Conservation (phyloP, 2,329 filamentous ascomycete species). For the Penicillium sp. region DNA sequence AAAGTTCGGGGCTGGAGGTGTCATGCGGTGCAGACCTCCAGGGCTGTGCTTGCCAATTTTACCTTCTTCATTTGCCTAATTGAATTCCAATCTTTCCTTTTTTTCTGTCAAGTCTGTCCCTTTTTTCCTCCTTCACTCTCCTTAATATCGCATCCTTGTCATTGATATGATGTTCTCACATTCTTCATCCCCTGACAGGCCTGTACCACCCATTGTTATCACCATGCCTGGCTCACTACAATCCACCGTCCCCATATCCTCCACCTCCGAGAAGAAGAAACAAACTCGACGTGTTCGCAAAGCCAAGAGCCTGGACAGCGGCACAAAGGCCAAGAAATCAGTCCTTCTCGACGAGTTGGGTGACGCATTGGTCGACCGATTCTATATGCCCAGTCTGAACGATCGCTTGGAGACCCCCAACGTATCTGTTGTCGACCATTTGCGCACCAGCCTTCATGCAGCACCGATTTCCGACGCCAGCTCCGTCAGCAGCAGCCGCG, state of each 20-base stretch:
- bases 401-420: background rate
- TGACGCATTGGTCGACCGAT: conserved; percentile 18
- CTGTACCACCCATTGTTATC: conserved; percentile 12
- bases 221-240: background rate
- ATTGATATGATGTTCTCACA: background rate
- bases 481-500: conserved; percentile 17
- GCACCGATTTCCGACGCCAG: conserved; percentile 11
- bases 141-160: background rate
- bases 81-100: background rate
- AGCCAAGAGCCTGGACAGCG: background rate
- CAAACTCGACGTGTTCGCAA: conserved; percentile 11
- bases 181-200: background rate
- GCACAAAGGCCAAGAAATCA: conserved; percentile 13
- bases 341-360: conserved; percentile 24
- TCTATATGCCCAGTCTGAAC: conserved; percentile 8
- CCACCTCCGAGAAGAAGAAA: conserved; percentile 12
- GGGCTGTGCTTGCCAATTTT: background rate
- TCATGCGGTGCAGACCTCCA: background rate
- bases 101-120: background rate
- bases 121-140: no score
- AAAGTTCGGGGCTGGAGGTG: background rate
- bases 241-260: background rate
- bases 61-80: background rate
- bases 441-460: conserved; percentile 10
- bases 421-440: conserved; percentile 18